Percentiles rank a stretch among this genome's conserved stretches.
Evolutionary conservation across 441 rosid species (phyloP).

Genomic region (Melastoma candidum): DNA sequence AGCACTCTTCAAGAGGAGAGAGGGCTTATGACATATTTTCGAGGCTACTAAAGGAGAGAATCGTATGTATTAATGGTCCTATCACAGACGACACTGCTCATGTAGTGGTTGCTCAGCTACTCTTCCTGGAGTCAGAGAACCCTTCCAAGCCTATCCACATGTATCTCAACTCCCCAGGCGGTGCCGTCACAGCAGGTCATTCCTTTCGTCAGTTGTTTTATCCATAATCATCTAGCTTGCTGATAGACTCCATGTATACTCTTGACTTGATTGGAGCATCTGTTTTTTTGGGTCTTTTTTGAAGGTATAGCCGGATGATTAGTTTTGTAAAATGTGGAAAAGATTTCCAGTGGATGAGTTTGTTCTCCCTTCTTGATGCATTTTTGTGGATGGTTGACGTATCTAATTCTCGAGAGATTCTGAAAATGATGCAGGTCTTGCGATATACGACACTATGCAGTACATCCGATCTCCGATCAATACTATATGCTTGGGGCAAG

Average conservation of each 20-base stretch:
- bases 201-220: not conserved
- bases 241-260: not conserved
- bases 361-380: not conserved
- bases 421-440: conserved; percentile 52
- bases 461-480: conserved; percentile 83
- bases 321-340: too few species aligned
- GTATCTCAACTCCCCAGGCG: conserved; percentile 97
- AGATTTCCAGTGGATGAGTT: too few species aligned
- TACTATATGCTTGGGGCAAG: conserved; percentile 91
- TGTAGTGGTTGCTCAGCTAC: conserved; percentile 96
- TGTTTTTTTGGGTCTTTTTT: too few species aligned
- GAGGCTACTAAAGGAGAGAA: conserved; percentile 86
- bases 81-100: conserved; percentile 82
- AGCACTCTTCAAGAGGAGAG: conserved; percentile 95
- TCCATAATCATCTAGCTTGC: not conserved
- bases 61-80: conserved; percentile 87
- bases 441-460: conserved; percentile 95
- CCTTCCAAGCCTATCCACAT: conserved; percentile 94
- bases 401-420: conserved; percentile 6
- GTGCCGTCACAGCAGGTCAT: conserved; percentile 91
- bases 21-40: conserved; percentile 97
- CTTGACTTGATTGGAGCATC: too few species aligned
- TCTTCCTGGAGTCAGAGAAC: conserved; percentile 92
- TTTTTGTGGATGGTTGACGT: not conserved
- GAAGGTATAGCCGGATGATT: too few species aligned